Evolutionary conservation across 331 rosid species (phyloP), one percentile per base, ranked within the genome.

Genomic region (Pyrus hybrid): DNA sequence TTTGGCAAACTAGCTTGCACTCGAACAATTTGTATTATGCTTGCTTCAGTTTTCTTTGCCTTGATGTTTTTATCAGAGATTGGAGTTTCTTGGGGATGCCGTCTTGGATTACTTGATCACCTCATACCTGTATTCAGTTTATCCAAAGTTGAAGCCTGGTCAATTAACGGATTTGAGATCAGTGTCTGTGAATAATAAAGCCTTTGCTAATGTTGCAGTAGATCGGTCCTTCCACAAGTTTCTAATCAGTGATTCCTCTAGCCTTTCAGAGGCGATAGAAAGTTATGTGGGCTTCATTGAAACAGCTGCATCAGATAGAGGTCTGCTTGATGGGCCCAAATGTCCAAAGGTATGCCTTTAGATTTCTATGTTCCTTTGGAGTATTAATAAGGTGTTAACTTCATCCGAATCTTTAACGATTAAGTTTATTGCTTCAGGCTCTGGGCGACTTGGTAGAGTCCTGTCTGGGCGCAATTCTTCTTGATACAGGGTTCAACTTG

Each of bases 51-150:
- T 65, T 73, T 49, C 20, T 32, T 32, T 33, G 22, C 28, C 20
- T 47, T 76, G 76, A 71, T 81, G 67, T 54, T 74, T 71, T 73
- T 75, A 83, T 78, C 92, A 94, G 99, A 86, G 99, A 54, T 64
- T 94, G 85, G 99, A 94, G 96, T 94, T 87, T 84, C 95, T 94
- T 73, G 99, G 99, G 77, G 99, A 94, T 84, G 97, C 99, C 68
- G 96, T 94, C 58, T 78, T 94, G 90, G 99, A 94, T 85, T 94
- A 87, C 83, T 76, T 94, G 80, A 94, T 92, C 77, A 87, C 97
- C 16, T 94, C 99, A 9, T 92, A 92, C 85, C 91, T 94, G 45
- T 94, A 84, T 86, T 87, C 99, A 26, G 96, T 83, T 65, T 94
- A 94, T 90, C 99, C 99, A 35, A 77, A 81, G 62, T 81, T 94